These are phyloP conservation scores for Phyllostachys edulis DNA, from an alignment of 176 grass and related monocot species.

Conservation along the genomic window DNA sequence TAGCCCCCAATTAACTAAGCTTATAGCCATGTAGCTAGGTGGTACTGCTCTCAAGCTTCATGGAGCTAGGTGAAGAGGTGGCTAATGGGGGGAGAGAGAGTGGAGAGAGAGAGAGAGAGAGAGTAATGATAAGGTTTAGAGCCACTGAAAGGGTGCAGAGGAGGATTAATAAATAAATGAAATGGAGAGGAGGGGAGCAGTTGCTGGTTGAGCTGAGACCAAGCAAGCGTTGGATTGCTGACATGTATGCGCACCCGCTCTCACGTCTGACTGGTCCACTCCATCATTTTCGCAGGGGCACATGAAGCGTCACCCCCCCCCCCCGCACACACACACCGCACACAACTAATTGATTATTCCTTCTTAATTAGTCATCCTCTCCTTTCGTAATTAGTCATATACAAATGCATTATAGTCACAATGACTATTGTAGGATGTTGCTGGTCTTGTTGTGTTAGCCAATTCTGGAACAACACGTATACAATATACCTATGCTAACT, in stretches of 20 bases:
- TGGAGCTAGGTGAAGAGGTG: not conserved
- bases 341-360: too few relatives aligned
- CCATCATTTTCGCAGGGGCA: slow-evolving; percentile 29
- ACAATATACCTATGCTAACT: not conserved
- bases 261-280: slow-evolving; percentile 16
- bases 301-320: slow-evolving; percentile 8
- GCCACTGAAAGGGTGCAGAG: not conserved
- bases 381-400: slow-evolving; percentile 14
- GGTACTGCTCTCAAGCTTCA: slow-evolving; percentile 11
- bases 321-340: not conserved
- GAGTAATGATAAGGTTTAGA: slow-evolving; percentile 26
- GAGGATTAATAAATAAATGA: not conserved
- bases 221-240: not conserved
- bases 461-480: not conserved
- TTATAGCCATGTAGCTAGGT: not conserved
- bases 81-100: not conserved
- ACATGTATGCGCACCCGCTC: slow-evolving; percentile 19
- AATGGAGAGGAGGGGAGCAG: slow-evolving; percentile 2
- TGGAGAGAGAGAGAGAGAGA: not conserved
- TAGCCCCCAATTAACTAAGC: slow-evolving; percentile 7
- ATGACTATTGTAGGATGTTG: not conserved
- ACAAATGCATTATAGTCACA: not conserved
- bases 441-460: not conserved
- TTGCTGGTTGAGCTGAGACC: slow-evolving; percentile 42
- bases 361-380: too few relatives aligned